Percentiles rank a stretch among this genome's conserved stretches.
Conservation (phyloP, 1,139 yeast species). For the Sugiyamaella japonica region DNA sequence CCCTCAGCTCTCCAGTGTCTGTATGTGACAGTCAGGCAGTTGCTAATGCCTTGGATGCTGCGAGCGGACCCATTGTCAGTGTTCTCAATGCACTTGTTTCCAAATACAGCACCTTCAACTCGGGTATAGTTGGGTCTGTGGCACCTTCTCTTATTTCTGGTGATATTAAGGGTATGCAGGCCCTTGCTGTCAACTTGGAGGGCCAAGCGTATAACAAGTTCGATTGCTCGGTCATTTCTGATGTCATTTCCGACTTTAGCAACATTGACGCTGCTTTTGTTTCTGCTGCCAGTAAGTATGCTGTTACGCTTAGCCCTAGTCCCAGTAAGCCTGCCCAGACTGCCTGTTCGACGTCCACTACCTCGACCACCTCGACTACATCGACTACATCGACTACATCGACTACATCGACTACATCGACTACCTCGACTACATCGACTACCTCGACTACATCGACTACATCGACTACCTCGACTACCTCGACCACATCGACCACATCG, state of each 20-base stretch:
- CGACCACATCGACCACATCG: neutral
- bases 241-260: conserved; percentile 7
- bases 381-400: neutral
- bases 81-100: conserved; percentile 7
- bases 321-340: conserved; percentile 1
- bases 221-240: conserved; percentile 8
- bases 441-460: neutral
- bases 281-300: conserved; percentile 15
- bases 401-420: neutral
- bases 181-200: conserved; percentile 12
- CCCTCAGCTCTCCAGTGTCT: conserved; percentile 4
- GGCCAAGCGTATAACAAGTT: conserved; percentile 13
- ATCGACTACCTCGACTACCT: neutral
- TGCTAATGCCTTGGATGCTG: conserved; percentile 7
- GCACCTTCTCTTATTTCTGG: neutral
- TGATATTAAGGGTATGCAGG: conserved; percentile 12
- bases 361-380: neutral
- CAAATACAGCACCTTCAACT: neutral
- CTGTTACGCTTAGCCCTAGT: conserved; percentile 2
- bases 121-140: conserved; percentile 7
- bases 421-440: neutral
- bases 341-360: conserved; percentile 1
- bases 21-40: conserved; percentile 14
- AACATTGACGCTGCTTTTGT: conserved; percentile 17
- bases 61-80: conserved; percentile 9